Evolutionary conservation across 1,284 basidiomycete genomes (phyloP), one percentile per base, ranked within the genome.

Genomic region (Lignosus rhinocerotis): DNA sequence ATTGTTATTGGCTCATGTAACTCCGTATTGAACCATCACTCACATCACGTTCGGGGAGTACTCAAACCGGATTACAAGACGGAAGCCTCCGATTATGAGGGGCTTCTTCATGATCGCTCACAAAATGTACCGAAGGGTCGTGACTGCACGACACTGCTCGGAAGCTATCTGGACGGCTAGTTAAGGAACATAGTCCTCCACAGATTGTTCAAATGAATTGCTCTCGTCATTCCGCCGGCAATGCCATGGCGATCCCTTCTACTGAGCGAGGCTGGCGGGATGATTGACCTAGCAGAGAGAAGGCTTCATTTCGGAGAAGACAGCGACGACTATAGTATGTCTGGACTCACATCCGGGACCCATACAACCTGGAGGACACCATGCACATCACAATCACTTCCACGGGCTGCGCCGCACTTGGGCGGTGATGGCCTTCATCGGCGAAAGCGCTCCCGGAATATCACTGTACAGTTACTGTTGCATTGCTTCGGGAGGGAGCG

Each of bases 141-240:
- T 38, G 36, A 16, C 11, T 38, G 36, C 2, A 38, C 6, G 11
- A 38, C 36, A 16, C 17, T 25, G 33, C 34, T 21, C 17, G 17
- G 32, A 51, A 43, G 32, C 51, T 21, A 25, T 25, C 25, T 25
- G 25, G 25, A 50, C 25, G 33, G 32, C 16, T 11, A 34, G 16
- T 10, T 30, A 34, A 19, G 34, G 19, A 30, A 50, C 48, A 10
- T 46, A 46, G 16, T 7, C 21, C 17, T 11, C 14, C 42, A 44
- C 8, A 17, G 16, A 16, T 19, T 25, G 25, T 36, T 17, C 36
- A 21, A 44, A 33, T 43, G 41, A 33, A 33, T 8, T 16, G 31
- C 14, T 51, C 43, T 46, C 49, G 49, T 56, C 34, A 46, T 56
- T 31, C 55, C 55, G 49, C 43, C 55, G 49, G 55, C 49, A 56